Evolutionary conservation across 164 flowering plant genomes (phyloP).

Genomic region (Tinospora cordifolia): DNA sequence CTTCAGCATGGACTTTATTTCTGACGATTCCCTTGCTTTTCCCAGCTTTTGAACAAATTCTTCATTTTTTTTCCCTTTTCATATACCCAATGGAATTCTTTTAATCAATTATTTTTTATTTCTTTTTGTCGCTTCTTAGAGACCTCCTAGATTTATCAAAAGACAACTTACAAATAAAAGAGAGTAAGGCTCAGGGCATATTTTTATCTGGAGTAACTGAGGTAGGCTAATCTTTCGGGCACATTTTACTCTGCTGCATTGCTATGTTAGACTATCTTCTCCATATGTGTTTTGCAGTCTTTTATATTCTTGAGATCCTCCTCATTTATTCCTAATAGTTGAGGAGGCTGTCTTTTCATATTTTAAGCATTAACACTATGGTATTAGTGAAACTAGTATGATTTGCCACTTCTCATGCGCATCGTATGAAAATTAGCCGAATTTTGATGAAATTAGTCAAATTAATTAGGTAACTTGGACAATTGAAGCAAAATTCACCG

Average conservation of each 20-base stretch:
- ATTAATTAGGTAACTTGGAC: too few relatives aligned
- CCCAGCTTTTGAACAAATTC: neutral
- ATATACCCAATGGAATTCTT: neutral
- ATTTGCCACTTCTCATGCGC: too few relatives aligned
- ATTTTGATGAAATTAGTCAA: too few relatives aligned
- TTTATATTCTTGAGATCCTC: neutral
- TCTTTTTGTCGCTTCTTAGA: conserved; percentile 27
- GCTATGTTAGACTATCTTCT: neutral
- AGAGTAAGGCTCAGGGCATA: conserved; percentile 57
- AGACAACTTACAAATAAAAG: conserved; percentile 78
- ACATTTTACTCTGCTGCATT: neutral
- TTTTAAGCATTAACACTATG: neutral
- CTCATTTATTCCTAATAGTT: neutral
- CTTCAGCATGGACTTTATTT: neutral
- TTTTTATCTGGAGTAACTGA: conserved; percentile 66
- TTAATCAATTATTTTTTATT: neutral
- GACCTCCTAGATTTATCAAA: conserved; percentile 81
- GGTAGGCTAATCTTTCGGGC: conserved; percentile 29
- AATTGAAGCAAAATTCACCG: too few relatives aligned
- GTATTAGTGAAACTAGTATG: neutral
- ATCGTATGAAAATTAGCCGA: too few relatives aligned
- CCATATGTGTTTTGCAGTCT: neutral
- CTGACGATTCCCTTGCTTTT: neutral
- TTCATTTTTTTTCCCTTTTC: neutral
- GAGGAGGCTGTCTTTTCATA: neutral